Evolutionary conservation across 2,329 filamentous ascomycete genomes (phyloP).

Genomic region (Alternaria gaisen): DNA sequence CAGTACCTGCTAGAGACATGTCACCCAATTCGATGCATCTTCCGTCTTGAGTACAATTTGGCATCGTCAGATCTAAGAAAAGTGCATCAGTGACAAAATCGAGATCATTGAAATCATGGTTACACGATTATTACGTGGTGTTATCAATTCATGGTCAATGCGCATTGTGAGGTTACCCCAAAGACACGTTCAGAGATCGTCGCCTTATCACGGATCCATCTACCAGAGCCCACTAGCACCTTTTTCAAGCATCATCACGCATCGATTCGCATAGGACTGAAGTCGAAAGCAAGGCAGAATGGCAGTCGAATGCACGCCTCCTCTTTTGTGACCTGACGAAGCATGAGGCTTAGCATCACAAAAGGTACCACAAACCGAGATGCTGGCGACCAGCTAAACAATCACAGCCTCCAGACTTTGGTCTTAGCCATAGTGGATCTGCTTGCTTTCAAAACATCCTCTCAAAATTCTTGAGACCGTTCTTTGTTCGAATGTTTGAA

Average conservation of each 20-base stretch:
- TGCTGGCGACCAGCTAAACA: slow-evolving; percentile 12
- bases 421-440: neutral
- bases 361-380: slow-evolving; percentile 15
- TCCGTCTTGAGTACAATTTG: neutral
- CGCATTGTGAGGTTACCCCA: slow-evolving; percentile 24
- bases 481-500: slow-evolving; percentile 6
- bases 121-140: neutral
- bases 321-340: slow-evolving; percentile 35
- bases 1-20: neutral
- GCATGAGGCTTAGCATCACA: slow-evolving; percentile 47
- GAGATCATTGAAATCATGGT: neutral
- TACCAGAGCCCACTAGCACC: slow-evolving; percentile 3
- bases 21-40: neutral
- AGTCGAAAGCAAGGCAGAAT: slow-evolving; percentile 29
- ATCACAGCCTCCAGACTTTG: slow-evolving; percentile 9
- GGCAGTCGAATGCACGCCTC: slow-evolving; percentile 20
- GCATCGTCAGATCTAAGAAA: neutral
- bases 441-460: neutral
- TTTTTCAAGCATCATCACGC: slow-evolving; percentile 29
- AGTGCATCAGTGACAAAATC: neutral
- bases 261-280: slow-evolving; percentile 30
- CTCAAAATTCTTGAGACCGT: neutral
- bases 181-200: slow-evolving; percentile 23
- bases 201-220: slow-evolving; percentile 11
- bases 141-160: neutral